These are phyloP conservation scores for Colletotrichum godetiae DNA, from an alignment of 2,329 filamentous ascomycete species.

Conservation along the genomic window DNA sequence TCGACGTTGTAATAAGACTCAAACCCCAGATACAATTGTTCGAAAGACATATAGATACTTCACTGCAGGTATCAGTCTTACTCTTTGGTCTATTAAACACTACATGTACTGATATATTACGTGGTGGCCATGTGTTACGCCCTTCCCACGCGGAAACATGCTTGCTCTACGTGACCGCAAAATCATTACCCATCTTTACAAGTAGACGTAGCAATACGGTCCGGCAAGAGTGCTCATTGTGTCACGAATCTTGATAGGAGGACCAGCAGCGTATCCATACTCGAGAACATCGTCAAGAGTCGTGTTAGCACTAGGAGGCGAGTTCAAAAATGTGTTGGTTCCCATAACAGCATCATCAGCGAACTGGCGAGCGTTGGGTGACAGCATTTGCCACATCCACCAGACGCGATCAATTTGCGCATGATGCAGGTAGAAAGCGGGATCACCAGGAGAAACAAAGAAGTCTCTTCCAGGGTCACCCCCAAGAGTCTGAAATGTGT, in stretches of 20 bases:
- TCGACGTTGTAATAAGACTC: too few relatives aligned
- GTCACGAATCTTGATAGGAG: conserved; percentile 37
- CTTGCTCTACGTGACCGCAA: too few relatives aligned
- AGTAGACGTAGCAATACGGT: conserved; percentile 44
- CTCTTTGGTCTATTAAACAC: too few relatives aligned
- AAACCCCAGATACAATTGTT: too few relatives aligned
- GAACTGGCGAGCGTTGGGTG: conserved; percentile 39
- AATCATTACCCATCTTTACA: neutral
- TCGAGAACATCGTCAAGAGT: conserved; percentile 39
- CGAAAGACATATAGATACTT: too few relatives aligned
- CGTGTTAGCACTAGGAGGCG: conserved; percentile 37
- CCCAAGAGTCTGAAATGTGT: conserved; percentile 8
- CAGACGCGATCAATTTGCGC: conserved; percentile 43
- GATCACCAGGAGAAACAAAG: conserved; percentile 46
- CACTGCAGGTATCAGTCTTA: too few relatives aligned
- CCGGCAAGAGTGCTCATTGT: conserved; percentile 39
- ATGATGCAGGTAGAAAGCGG: conserved; percentile 46
- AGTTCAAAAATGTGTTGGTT: conserved; percentile 40
- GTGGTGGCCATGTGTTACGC: too few relatives aligned
- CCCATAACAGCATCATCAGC: conserved; percentile 38
- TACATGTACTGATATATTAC: too few relatives aligned
- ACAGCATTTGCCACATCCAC: conserved; percentile 42
- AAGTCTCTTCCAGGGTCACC: conserved; percentile 56
- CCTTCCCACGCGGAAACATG: too few relatives aligned
- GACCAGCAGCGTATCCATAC: conserved; percentile 39